Base-by-base conservation (phyloP, 805 yeast species). In the Myxozyma monticola region DNA sequence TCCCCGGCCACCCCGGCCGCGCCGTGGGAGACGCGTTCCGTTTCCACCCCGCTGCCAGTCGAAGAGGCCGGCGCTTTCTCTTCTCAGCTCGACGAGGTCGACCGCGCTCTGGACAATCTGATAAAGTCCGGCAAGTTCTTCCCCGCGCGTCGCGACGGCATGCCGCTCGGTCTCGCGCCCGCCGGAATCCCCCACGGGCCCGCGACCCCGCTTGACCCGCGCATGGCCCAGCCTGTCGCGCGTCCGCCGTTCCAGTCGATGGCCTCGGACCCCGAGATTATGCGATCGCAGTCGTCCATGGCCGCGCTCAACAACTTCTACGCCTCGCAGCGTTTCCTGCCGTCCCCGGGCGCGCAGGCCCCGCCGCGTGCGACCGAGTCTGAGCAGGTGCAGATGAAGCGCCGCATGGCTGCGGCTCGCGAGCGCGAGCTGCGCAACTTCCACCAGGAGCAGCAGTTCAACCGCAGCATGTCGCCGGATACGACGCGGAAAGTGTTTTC, bases 361-460 rank as follows among this genome's bases (percentile, higher is more conserved):
- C 24, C 46, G 9, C 15, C 44, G 35, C 40, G 21, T 18, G 36
- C 38, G 8, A 14, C 49, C 25, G 60, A 55, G 18, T 26, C 59
- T n/a, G 60, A 52, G 37, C 60, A 56, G 49, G 51, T 57, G 12
- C 57, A 54, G 34, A 57, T 57, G 55, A 51, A 56, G 48, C 54
- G 60, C 14, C 54, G 60, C 24, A 24, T 57, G 46, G 60, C 60
- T 14, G 60, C 60, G 4, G 51, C 51, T 10, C 51, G 60, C 17
- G 60, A 57, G 33, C 59, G 60, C 28, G 60, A 55, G 30, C 46
- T 57, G 21, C 60, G 60, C 41, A 57, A 55, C 48, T 55, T 30
- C 48, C 60, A 55, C 37, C 60, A 57, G 49, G 60, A 56, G 49
- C 59, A 54, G 48, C 60, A 56, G 57, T 48, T 53, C 42, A 51